Percentiles rank a stretch among this genome's conserved stretches.
Conservation (phyloP, 2,329 filamentous ascomycete genomes). For the Zymoseptoria ardabiliae region DNA sequence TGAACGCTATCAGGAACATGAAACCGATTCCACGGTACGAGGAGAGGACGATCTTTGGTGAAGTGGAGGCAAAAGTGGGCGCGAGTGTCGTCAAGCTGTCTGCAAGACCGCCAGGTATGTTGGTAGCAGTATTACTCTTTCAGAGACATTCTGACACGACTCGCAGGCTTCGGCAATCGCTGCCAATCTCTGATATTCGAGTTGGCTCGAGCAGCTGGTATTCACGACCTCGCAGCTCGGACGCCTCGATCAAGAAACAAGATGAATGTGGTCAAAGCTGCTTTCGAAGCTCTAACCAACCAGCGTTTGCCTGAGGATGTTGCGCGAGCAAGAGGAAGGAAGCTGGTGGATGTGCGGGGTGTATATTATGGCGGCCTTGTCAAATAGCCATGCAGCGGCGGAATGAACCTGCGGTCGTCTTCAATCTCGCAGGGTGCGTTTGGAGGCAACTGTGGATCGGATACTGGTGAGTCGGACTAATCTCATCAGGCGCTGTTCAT, state of each 20-base stretch:
- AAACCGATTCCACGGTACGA: slow-evolving; percentile 87
- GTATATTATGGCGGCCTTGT: slow-evolving; percentile 88
- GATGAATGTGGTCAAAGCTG: slow-evolving; percentile 96
- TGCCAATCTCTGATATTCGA: slow-evolving; percentile 90
- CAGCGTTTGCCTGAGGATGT: slow-evolving; percentile 86
- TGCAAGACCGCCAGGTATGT: slow-evolving; percentile 77
- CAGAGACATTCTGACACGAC: slow-evolving; percentile 1
- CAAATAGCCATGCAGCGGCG: slow-evolving; percentile 34
- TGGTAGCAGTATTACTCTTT: neutral
- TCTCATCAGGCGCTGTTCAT: neutral
- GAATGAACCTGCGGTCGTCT: neutral
- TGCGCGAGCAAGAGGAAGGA: slow-evolving; percentile 81
- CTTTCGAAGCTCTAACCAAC: slow-evolving; percentile 71
- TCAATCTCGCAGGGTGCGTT: neutral
- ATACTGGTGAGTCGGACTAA: neutral
- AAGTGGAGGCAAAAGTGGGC: slow-evolving; percentile 74
- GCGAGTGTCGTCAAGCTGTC: slow-evolving; percentile 79
- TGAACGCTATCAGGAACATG: slow-evolving; percentile 85
- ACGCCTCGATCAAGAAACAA: slow-evolving; percentile 85
- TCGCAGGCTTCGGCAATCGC: slow-evolving; percentile 81
- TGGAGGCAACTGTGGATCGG: neutral
- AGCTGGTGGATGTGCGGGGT: slow-evolving; percentile 91
- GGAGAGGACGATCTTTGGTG: slow-evolving; percentile 81
- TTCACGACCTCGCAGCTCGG: slow-evolving; percentile 75
- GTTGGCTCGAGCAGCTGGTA: slow-evolving; percentile 79